Base-by-base conservation (phyloP, 2,329 filamentous ascomycete genomes). In the Elsinoe australis region DNA sequence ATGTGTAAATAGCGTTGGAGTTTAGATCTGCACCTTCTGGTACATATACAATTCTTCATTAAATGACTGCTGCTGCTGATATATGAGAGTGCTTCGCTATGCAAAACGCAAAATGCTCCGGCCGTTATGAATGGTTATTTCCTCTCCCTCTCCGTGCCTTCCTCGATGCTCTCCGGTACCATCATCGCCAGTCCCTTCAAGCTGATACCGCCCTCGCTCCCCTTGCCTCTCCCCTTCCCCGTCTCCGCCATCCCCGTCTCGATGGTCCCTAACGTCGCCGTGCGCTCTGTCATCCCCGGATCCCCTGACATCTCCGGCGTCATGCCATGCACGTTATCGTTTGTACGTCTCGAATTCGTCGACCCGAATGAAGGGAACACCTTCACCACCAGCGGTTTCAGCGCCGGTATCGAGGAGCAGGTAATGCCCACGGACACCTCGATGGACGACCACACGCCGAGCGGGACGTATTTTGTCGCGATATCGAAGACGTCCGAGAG, bases 361-460 rank as follows among this genome's bases (percentile, higher is more conserved):
- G 39, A 44, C 15, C 4, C 19, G 12, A 47, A 47, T 8, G 51
- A 50, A 0, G 68, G 68, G 14, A 64, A 62, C 32, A 63, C 51
- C 10, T 56, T 59, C 4, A 57, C 54, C 39, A 71, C 50, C 5
- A 71, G 56, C 3, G 66, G 67, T 45, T 69, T 70, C 51, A 71
- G 60, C 2, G 68, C 65, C 1, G 70, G 56, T 15, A 71, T 51
- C 1, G 64, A 71, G 5, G 68, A 67, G 54, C 67, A 71, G 3
- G 67, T 63, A 52, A 71, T 69, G 22, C 67, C 66, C 1, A 68
- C 59, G 41, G 71, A 70, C 32, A 65, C 59, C 56, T 72, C 68
- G 31, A 67, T 56, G 1, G 60, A 61, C 1, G 65, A 67, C 61
- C 67, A 71, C 4, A 67, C 60, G 3, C n/a, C 42, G 8, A 46